phyloP scores from a whole-genome alignment of 768 basidiomycete species.

The Tremella mesenterica region DNA sequence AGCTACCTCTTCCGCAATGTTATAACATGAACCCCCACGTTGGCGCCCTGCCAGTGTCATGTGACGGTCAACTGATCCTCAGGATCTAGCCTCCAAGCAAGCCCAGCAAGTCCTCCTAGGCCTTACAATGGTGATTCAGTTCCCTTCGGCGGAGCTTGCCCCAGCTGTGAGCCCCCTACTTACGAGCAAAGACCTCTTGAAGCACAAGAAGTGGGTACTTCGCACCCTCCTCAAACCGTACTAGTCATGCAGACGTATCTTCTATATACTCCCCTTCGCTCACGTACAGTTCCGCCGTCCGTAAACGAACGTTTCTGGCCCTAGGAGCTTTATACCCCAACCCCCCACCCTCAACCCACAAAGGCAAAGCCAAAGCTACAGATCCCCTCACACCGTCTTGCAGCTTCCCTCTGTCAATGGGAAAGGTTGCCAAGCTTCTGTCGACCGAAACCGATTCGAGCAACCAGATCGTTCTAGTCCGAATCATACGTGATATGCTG shows the following conservation, averaged over 20 bases:
- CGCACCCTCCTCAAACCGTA: neutral
- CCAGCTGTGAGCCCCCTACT: constrained; percentile 32
- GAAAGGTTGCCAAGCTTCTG: constrained; percentile 14
- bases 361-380: neutral
- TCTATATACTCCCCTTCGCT: too few relatives aligned
- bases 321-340: constrained; percentile 13
- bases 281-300: constrained; percentile 12
- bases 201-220: constrained; percentile 25
- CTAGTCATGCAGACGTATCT: neutral
- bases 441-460: constrained; percentile 2
- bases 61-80: neutral
- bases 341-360: neutral
- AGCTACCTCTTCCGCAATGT: neutral
- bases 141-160: constrained; percentile 21
- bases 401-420: constrained; percentile 31
- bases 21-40: too few relatives aligned
- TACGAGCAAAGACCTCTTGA: constrained; percentile 13
- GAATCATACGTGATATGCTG: constrained; percentile 8
- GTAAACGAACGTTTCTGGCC: constrained; percentile 21
- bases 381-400: too few relatives aligned
- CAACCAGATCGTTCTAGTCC: constrained; percentile 10
- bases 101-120: constrained; percentile 20
- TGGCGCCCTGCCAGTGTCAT: neutral
- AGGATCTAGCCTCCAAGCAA: constrained; percentile 25
- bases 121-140: constrained; percentile 19